Evolutionary conservation across 805 yeast genomes (phyloP).

Genomic region (Teunomyces aglyptinius): DNA sequence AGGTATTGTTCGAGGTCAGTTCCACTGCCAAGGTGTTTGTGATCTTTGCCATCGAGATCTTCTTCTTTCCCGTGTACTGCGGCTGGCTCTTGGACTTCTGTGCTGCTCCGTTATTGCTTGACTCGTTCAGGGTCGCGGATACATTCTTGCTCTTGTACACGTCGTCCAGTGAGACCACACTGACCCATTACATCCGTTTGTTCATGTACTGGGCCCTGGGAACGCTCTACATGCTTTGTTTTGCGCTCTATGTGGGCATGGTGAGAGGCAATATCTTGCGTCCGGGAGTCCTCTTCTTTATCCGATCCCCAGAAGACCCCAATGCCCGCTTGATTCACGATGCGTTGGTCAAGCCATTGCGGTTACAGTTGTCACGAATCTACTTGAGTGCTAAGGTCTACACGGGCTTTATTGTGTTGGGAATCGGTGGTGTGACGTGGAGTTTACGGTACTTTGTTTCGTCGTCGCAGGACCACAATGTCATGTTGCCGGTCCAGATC

Average conservation of each 20-base stretch:
- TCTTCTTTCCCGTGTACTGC: conserved; percentile 84
- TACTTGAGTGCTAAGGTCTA: conserved; percentile 72
- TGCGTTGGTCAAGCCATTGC: conserved; percentile 75
- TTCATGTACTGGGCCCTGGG: conserved; percentile 64
- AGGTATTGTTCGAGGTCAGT: conserved; percentile 50
- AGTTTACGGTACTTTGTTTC: conserved; percentile 28
- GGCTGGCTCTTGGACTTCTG: conserved; percentile 76
- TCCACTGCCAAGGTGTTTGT: conserved; percentile 72
- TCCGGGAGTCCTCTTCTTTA: conserved; percentile 86
- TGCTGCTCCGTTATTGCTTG: conserved; percentile 52
- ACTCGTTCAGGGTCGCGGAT: conserved; percentile 7
- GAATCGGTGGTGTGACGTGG: conserved; percentile 70
- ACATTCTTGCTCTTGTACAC: conserved; percentile 22
- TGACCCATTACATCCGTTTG: conserved; percentile 17
- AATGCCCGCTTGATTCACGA: conserved; percentile 83
- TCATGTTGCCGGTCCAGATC: conserved; percentile 23
- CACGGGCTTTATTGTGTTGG: conserved; percentile 65
- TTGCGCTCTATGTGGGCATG: conserved; percentile 87
- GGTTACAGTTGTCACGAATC: conserved; percentile 70
- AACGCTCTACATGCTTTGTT: conserved; percentile 79
- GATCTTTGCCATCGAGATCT: conserved; percentile 73
- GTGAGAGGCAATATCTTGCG: conserved; percentile 69
- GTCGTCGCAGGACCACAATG: conserved; percentile 10
- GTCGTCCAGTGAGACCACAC: conserved; percentile 16
- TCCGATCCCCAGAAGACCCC: conserved; percentile 93